These are phyloP conservation scores for Cupressus sempervirens DNA, from an alignment of 75 land plant species.

Conservation along the genomic window DNA sequence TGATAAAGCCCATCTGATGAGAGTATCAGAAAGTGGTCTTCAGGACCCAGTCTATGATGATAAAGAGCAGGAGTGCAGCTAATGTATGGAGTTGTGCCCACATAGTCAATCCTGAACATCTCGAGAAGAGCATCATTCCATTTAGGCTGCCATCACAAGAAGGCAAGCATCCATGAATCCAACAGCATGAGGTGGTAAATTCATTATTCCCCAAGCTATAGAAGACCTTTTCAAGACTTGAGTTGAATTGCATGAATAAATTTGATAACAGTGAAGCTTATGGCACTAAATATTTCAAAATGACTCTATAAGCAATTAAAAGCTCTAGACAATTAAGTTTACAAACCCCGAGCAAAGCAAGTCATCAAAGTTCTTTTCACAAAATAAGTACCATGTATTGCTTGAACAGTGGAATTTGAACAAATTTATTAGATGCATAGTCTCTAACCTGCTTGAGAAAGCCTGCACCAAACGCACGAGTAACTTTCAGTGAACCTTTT, in stretches of 20 bases:
- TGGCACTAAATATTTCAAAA: background rate
- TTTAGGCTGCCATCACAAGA: constrained; percentile 68
- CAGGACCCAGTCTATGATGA: constrained; percentile 82
- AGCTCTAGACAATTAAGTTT: background rate
- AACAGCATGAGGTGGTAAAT: background rate
- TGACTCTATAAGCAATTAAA: background rate
- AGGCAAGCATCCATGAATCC: constrained; percentile 7
- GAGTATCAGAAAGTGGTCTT: constrained; percentile 83
- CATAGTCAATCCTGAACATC: constrained; percentile 86
- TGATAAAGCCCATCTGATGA: constrained; percentile 99
- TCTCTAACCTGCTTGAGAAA: constrained; percentile 82
- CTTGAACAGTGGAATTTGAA: background rate
- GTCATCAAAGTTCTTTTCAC: background rate
- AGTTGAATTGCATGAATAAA: background rate
- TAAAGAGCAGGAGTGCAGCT: constrained; percentile 71
- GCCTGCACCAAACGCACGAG: constrained; percentile 97
- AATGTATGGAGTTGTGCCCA: constrained; percentile 81
- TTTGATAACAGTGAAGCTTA: background rate
- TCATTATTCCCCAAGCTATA: background rate
- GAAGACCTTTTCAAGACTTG: background rate
- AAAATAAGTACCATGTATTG: constrained; percentile 5
- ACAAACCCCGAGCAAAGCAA: background rate
- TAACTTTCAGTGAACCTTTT: constrained; percentile 92
- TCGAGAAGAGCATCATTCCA: constrained; percentile 95
- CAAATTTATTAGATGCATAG: background rate